Percentiles rank a stretch among this genome's conserved stretches.
phyloP scores from a whole-genome alignment of 1,284 basidiomycete species.

The Volvariella volvacea region DNA sequence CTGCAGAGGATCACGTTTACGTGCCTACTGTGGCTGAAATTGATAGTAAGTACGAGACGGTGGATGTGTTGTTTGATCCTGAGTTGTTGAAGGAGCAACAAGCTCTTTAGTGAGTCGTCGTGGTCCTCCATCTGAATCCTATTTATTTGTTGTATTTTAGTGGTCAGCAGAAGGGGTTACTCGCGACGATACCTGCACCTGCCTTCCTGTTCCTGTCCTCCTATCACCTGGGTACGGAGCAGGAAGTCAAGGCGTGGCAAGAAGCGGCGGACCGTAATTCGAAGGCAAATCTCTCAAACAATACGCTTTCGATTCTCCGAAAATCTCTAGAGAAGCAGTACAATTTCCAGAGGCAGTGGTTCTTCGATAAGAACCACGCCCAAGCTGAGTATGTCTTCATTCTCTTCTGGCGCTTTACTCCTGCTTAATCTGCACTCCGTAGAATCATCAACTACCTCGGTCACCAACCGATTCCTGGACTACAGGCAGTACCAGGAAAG shows the following conservation, averaged over 20 bases:
- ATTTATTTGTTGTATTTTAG: not conserved
- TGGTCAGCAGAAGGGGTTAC: not conserved
- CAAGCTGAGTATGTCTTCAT: slow-evolving; percentile 8
- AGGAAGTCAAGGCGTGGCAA: not conserved
- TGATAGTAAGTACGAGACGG: slow-evolving; percentile 3
- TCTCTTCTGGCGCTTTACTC: not conserved
- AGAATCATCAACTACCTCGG: not conserved
- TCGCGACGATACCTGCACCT: not conserved
- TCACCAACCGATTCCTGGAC: slow-evolving; percentile 6
- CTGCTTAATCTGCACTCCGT: not conserved
- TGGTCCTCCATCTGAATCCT: not conserved
- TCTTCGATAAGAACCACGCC: slow-evolving; percentile 3
- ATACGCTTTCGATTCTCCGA: not conserved
- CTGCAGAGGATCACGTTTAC: slow-evolving; percentile 7
- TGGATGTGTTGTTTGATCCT: slow-evolving; percentile 3
- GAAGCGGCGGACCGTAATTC: not conserved
- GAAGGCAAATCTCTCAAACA: too few relatives aligned
- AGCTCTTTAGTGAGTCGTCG: not conserved
- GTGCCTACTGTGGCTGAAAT: slow-evolving; percentile 4
- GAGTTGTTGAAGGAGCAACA: not conserved
- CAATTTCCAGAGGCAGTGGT: slow-evolving; percentile 6
- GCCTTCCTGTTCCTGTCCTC: not conserved
- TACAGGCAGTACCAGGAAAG: slow-evolving; percentile 14
- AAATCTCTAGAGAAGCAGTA: slow-evolving; percentile 3
- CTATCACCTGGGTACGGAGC: not conserved